phyloP scores from a whole-genome alignment of 305 asterid species.

The Fraxinus albicans region DNA sequence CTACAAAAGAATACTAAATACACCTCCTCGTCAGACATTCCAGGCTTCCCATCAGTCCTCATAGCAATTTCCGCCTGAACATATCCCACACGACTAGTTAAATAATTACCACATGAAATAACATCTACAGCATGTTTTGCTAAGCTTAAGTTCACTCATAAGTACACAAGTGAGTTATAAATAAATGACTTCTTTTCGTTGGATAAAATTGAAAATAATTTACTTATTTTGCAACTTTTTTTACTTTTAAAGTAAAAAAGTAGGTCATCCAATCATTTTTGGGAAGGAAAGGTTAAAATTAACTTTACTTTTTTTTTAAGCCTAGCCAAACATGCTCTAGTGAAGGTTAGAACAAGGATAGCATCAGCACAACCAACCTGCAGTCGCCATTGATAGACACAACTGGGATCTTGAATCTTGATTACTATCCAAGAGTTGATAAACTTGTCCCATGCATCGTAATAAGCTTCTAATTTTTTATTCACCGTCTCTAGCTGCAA shows the following conservation, averaged over 20 bases:
- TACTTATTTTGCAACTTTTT: not conserved
- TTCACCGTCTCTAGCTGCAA: conserved; percentile 80
- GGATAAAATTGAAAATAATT: not conserved
- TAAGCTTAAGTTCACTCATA: not conserved
- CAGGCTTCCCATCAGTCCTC: conserved; percentile 78
- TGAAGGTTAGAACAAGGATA: conserved; percentile 3
- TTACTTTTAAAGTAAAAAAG: not conserved
- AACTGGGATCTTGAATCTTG: conserved; percentile 86
- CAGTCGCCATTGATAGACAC: conserved; percentile 86
- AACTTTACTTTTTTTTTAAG: not conserved
- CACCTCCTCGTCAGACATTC: conserved; percentile 94
- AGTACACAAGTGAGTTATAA: not conserved
- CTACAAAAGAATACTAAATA: not conserved
- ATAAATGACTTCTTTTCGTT: not conserved
- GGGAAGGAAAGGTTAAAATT: not conserved
- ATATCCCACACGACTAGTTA: conserved; percentile 19
- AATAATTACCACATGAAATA: conserved; percentile 6
- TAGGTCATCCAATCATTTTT: not conserved
- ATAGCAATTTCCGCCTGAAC: conserved; percentile 92
- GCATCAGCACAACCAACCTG: conserved; percentile 47
- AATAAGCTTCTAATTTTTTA: conserved; percentile 74
- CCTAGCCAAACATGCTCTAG: not conserved
- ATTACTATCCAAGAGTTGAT: conserved; percentile 84
- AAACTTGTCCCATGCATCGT: conserved; percentile 89
- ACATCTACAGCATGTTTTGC: not conserved